phyloP scores from a whole-genome alignment of 2,329 filamentous ascomycete species.

The Cyphellophora europaea region DNA sequence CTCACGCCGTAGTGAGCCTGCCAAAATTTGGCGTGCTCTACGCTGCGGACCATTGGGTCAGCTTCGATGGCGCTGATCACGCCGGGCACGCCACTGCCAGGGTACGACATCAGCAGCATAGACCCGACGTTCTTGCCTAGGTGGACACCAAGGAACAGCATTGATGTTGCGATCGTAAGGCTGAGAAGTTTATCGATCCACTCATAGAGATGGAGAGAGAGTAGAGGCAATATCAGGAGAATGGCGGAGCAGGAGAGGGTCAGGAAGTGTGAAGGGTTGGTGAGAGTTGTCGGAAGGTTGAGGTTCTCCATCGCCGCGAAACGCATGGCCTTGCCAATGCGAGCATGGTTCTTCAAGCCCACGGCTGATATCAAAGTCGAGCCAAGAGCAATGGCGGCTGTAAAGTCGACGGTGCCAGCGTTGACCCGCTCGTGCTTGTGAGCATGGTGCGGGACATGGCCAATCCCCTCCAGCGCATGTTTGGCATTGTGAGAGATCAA shows the following conservation, averaged over 20 bases:
- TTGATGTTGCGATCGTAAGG: constrained; percentile 69
- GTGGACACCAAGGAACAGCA: constrained; percentile 79
- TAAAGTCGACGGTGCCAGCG: constrained; percentile 69
- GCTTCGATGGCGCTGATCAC: constrained; percentile 79
- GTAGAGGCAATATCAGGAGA: constrained; percentile 70
- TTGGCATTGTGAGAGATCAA: constrained; percentile 89
- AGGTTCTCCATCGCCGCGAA: constrained; percentile 67
- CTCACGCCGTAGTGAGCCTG: constrained; percentile 96
- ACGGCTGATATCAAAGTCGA: constrained; percentile 82
- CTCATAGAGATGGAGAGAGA: constrained; percentile 70
- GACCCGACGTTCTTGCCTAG: constrained; percentile 78
- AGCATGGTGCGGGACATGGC: constrained; percentile 64
- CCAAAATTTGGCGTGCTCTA: constrained; percentile 95
- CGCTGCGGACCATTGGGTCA: constrained; percentile 62
- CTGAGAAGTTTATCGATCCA: constrained; percentile 80
- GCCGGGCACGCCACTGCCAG: constrained; percentile 50
- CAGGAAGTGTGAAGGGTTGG: constrained; percentile 90
- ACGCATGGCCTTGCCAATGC: constrained; percentile 85
- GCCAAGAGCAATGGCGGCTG: constrained; percentile 69
- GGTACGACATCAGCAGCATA: constrained; percentile 93
- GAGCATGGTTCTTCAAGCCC: constrained; percentile 77
- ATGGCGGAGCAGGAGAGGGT: constrained; percentile 78
- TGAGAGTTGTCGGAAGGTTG: constrained; percentile 68
- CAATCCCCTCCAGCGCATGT: constrained; percentile 70
- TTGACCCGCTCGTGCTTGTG: constrained; percentile 59